Conservation (phyloP, 2,329 filamentous ascomycete genomes). For the Claviceps maximensis region DNA sequence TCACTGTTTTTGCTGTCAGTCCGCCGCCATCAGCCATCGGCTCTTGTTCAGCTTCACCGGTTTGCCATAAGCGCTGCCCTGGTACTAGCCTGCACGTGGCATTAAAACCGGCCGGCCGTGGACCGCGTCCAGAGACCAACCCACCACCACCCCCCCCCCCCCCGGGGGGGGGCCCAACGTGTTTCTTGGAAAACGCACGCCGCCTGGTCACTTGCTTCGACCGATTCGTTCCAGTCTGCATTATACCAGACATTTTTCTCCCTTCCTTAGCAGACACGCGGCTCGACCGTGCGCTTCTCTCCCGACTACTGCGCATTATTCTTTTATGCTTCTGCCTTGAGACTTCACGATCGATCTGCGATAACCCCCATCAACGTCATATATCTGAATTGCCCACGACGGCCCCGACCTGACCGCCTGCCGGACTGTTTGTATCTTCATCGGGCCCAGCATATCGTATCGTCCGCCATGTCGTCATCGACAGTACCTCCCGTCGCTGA, state of each 20-base stretch:
- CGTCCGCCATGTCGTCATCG: conserved; percentile 26
- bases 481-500: conserved; percentile 19
- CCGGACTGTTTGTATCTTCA: not conserved
- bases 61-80: not conserved
- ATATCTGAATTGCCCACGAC: not conserved
- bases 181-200: not conserved
- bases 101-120: not conserved
- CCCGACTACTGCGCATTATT: not conserved
- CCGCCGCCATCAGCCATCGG: too few species aligned
- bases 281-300: not conserved
- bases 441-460: not conserved
- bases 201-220: too few species aligned
- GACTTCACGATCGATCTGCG: not conserved
- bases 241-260: not conserved
- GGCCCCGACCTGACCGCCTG: not conserved
- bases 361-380: not conserved
- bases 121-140: not conserved
- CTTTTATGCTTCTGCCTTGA: not conserved
- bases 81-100: not conserved
- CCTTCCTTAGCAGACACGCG: not conserved
- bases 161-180: too few species aligned
- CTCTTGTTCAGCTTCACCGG: not conserved
- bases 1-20: too few species aligned
- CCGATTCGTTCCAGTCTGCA: not conserved
- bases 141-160: too few species aligned